Conservation (phyloP, 495 filamentous ascomycete species). For the Xylaria bambusicola region DNA sequence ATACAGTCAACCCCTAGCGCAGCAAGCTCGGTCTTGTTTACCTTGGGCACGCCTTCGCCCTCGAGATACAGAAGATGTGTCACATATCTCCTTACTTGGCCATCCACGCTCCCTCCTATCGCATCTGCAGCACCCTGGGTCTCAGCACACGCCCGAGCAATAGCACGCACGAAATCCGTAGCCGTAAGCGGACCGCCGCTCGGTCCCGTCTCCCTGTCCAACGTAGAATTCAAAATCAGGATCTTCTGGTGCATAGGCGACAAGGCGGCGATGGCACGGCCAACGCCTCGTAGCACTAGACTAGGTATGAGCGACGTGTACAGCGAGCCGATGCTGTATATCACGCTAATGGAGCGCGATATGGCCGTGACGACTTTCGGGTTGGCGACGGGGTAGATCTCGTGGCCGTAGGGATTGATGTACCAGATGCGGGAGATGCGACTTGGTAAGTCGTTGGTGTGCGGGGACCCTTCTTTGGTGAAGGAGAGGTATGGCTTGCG, state of each 20-base stretch:
- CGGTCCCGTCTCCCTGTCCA: conserved; percentile 85
- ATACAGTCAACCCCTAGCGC: conserved; percentile 74
- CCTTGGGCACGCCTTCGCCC: conserved; percentile 66
- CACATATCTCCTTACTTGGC: conserved; percentile 60
- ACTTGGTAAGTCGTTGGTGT: conserved; percentile 62
- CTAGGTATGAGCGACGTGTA: conserved; percentile 81
- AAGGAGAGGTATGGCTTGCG: conserved; percentile 78
- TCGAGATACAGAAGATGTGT: conserved; percentile 85
- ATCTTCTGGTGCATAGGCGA: conserved; percentile 62
- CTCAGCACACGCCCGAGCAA: conserved; percentile 64
- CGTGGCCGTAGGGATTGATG: conserved; percentile 91
- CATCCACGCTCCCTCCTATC: not conserved
- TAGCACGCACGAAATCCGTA: conserved; percentile 74
- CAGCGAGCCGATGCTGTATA: conserved; percentile 89
- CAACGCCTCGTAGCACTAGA: conserved; percentile 67
- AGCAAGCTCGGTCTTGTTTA: conserved; percentile 65
- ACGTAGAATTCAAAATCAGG: conserved; percentile 77
- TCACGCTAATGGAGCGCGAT: conserved; percentile 60
- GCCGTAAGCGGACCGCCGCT: conserved; percentile 60
- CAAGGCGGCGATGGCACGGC: conserved; percentile 52
- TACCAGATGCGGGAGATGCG: conserved; percentile 89
- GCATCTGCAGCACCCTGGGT: conserved; percentile 29
- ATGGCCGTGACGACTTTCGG: conserved; percentile 73
- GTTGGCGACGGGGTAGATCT: conserved; percentile 81
- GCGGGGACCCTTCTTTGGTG: conserved; percentile 61